A percentile compares a stretch with the other conserved stretches of the same genome.
These are phyloP conservation scores for Cladosporium phlei DNA, from an alignment of 2,329 filamentous ascomycete species.

Conservation along the genomic window DNA sequence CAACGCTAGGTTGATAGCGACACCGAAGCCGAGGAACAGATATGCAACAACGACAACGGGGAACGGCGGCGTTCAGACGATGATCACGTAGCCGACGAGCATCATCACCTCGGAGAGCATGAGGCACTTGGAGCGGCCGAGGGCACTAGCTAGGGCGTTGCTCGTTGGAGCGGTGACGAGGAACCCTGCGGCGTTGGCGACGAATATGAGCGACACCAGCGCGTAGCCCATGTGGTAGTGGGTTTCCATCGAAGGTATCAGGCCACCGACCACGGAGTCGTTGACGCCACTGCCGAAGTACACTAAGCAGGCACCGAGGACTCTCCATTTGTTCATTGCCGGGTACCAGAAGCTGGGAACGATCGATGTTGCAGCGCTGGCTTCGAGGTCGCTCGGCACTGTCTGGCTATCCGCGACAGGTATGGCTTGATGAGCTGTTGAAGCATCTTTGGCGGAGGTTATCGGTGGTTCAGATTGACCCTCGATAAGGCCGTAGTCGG, in stretches of 20 bases:
- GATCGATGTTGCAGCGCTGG: constrained; percentile 49
- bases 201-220: constrained; percentile 75
- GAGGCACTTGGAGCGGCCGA: constrained; percentile 63
- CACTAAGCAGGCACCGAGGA: constrained; percentile 60
- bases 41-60: constrained; percentile 55
- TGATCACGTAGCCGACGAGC: constrained; percentile 57
- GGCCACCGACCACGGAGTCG: constrained; percentile 65
- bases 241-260: constrained; percentile 76
- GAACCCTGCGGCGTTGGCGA: constrained; percentile 72
- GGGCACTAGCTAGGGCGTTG: constrained; percentile 56
- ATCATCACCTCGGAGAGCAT: constrained; percentile 56
- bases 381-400: constrained; percentile 46
- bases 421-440: constrained; percentile 12
- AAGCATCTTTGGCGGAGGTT: background rate
- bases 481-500: constrained; percentile 18
- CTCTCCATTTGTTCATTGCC: constrained; percentile 64
- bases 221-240: constrained; percentile 74
- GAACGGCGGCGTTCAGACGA: constrained; percentile 67
- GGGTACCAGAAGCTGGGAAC: constrained; percentile 55
- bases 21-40: constrained; percentile 58
- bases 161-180: constrained; percentile 66
- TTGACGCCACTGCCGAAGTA: constrained; percentile 67
- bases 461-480: background rate
- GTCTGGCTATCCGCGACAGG: constrained; percentile 21
- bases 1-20: constrained; percentile 48